Conservation (phyloP, 2,329 filamentous ascomycete genomes). For the Neopestalotiopsis sp. region DNA sequence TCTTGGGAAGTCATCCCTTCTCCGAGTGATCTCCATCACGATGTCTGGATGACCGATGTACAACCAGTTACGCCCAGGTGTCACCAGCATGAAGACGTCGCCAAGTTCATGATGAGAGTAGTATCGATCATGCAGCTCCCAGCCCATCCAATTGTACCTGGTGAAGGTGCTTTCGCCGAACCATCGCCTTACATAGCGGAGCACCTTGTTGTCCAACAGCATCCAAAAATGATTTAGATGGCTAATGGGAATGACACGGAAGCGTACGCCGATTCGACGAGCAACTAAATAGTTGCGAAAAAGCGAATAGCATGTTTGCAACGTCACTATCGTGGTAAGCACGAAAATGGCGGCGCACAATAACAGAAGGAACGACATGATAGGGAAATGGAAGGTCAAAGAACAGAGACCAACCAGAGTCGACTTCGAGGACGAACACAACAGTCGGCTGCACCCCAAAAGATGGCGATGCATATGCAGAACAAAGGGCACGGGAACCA, state of each 20-base stretch:
- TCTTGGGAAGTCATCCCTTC: conserved; percentile 21
- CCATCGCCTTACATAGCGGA: conserved; percentile 26
- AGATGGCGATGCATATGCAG: too few species aligned
- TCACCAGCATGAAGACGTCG: conserved; percentile 26
- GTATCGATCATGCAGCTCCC: conserved; percentile 31
- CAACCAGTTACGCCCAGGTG: conserved; percentile 23
- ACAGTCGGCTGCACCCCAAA: too few species aligned
- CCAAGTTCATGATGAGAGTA: conserved; percentile 32
- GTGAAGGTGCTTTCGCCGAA: conserved; percentile 36
- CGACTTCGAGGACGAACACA: too few species aligned
- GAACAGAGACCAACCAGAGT: background rate
- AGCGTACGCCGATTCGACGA: conserved; percentile 27
- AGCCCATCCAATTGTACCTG: conserved; percentile 36
- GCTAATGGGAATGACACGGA: conserved; percentile 37
- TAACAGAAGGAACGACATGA: background rate
- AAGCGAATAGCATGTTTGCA: background rate
- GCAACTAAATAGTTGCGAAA: background rate
- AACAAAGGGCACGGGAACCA: too few species aligned
- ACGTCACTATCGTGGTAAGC: background rate
- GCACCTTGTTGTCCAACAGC: conserved; percentile 30
- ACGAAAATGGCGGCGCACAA: background rate
- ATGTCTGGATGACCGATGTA: conserved; percentile 22
- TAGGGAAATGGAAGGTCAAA: background rate
- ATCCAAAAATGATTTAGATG: conserved; percentile 38
- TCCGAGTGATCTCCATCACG: conserved; percentile 19